Conservation (phyloP, 495 filamentous ascomycete species). For the Copromyces sp. region DNA sequence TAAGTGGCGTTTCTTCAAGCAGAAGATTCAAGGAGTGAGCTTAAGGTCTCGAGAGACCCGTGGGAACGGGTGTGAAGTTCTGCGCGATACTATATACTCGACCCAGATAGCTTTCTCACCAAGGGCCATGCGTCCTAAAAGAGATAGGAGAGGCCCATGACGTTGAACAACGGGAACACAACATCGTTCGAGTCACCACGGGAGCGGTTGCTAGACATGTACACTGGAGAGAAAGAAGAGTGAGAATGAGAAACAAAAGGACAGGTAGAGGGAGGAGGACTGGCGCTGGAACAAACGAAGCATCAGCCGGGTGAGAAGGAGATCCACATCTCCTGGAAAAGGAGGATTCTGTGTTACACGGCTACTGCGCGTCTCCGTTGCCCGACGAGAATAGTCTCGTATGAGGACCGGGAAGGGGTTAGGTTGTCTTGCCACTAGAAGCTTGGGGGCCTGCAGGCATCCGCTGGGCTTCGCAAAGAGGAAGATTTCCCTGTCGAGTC, state of each 20-base stretch:
- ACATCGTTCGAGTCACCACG: constrained; percentile 3
- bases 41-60: background rate
- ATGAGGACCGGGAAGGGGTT: constrained; percentile 13
- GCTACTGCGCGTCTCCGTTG: constrained; percentile 20
- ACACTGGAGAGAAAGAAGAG: background rate
- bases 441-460: constrained; percentile 9
- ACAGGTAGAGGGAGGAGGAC: background rate
- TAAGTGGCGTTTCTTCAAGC: background rate
- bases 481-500: constrained; percentile 5
- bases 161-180: constrained; percentile 13
- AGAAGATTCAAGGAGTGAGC: background rate
- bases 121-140: background rate
- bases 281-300: background rate
- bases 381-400: constrained; percentile 28
- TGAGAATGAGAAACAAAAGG: background rate
- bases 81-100: constrained; percentile 16
- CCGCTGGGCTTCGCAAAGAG: constrained; percentile 8
- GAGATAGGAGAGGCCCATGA: background rate
- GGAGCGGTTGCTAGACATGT: background rate
- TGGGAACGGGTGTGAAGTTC: constrained; percentile 14
- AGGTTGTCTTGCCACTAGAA: constrained; percentile 12
- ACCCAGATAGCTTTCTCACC: background rate
- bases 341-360: constrained; percentile 12
- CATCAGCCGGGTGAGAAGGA: constrained; percentile 1
- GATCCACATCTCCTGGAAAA: background rate